phyloP scores from a whole-genome alignment of 2,329 filamentous ascomycete species.

The Sphaerulina vaccinii region DNA sequence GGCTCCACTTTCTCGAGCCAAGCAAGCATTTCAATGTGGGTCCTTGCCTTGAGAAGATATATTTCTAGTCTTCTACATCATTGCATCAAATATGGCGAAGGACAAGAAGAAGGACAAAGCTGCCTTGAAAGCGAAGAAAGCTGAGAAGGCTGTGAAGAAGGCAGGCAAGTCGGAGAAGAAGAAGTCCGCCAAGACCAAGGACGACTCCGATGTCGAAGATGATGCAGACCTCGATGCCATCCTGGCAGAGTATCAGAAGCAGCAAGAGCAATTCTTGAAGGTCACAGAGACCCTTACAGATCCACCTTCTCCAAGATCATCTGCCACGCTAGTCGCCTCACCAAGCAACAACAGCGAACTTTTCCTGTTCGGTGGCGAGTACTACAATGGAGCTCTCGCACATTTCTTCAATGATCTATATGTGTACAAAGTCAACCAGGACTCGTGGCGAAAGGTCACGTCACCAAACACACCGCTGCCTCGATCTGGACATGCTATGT shows the following conservation, averaged over 20 bases:
- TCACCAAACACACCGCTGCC: conserved; percentile 89
- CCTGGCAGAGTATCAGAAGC: conserved; percentile 85
- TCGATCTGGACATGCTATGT: conserved; percentile 92
- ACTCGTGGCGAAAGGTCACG: conserved; percentile 88
- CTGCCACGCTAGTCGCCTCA: conserved; percentile 78
- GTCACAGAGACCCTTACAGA: conserved; percentile 75
- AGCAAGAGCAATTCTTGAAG: conserved; percentile 89
- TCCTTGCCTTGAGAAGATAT: neutral
- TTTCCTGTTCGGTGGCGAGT: conserved; percentile 91
- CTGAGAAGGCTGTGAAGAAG: conserved; percentile 63
- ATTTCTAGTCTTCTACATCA: neutral
- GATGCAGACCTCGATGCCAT: conserved; percentile 92
- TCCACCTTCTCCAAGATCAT: conserved; percentile 75
- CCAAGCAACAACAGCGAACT: conserved; percentile 85
- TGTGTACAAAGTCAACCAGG: conserved; percentile 72
- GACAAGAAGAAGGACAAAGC: conserved; percentile 45
- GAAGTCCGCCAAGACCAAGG: conserved; percentile 71
- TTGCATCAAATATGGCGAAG: conserved; percentile 49
- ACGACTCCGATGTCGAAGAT: conserved; percentile 82
- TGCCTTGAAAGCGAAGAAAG: conserved; percentile 45
- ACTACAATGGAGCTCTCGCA: conserved; percentile 87
- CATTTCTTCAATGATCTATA: conserved; percentile 67
- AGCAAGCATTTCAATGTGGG: no score
- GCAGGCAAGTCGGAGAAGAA: conserved; percentile 73
- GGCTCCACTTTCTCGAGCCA: conserved; percentile 3